Evolutionary conservation across 2,329 filamentous ascomycete species (phyloP).

Genomic region (Fusarium sp.): DNA sequence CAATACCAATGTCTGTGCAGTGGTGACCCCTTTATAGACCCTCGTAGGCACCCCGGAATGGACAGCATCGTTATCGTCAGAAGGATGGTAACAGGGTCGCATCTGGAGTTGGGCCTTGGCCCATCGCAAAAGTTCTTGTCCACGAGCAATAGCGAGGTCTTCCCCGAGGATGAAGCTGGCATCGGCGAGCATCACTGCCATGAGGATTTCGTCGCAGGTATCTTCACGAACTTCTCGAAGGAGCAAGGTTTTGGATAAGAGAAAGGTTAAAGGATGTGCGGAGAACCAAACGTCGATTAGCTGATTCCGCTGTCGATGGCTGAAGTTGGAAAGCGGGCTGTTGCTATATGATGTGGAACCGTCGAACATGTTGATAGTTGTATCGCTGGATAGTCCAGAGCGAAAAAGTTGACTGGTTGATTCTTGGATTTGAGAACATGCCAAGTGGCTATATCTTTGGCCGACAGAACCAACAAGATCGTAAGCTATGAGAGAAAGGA

Average conservation of each 20-base stretch:
- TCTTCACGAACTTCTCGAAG: constrained; percentile 57
- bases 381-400: constrained; percentile 49
- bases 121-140: constrained; percentile 55
- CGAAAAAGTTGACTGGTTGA: constrained; percentile 49
- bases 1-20: constrained; percentile 55
- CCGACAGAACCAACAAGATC: constrained; percentile 53
- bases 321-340: constrained; percentile 52
- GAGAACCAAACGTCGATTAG: constrained; percentile 61
- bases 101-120: constrained; percentile 54
- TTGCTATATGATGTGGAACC: constrained; percentile 38
- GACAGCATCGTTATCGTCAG: constrained; percentile 39
- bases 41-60: constrained; percentile 52
- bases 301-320: constrained; percentile 54
- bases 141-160: constrained; percentile 47
- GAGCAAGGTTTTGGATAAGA: constrained; percentile 60
- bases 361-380: constrained; percentile 54
- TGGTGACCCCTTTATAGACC: constrained; percentile 54
- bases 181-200: constrained; percentile 59
- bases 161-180: constrained; percentile 55
- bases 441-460: constrained; percentile 52
- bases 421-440: constrained; percentile 50
- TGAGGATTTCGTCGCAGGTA: constrained; percentile 58
- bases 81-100: constrained; percentile 44
- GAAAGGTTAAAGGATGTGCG: constrained; percentile 57
- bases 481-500: constrained; percentile 51